Conservation (phyloP, 2,329 filamentous ascomycete genomes). For the Rhynchosporium agropyri region DNA sequence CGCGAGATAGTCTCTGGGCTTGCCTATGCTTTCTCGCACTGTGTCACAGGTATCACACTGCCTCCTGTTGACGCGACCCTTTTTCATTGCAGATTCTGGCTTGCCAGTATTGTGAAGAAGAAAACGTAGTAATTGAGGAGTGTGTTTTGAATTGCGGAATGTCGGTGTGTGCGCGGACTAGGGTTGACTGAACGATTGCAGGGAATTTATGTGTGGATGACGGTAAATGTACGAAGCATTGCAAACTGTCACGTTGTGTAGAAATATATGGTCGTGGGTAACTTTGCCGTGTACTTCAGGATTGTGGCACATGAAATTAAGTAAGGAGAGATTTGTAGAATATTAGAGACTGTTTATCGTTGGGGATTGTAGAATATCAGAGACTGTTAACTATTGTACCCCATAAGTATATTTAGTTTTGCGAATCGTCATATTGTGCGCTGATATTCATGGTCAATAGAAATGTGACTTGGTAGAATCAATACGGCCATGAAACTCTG, state of each 20-base stretch:
- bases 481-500: not conserved
- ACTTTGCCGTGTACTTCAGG: no score
- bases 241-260: no score
- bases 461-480: no score
- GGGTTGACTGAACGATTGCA: not conserved
- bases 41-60: no score
- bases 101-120: slow-evolving; percentile 61
- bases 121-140: slow-evolving; percentile 27
- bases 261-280: no score
- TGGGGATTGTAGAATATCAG: not conserved
- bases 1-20: no score
- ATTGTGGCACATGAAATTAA: no score
- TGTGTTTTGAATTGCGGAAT: not conserved
- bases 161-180: not conserved
- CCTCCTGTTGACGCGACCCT: slow-evolving; percentile 57
- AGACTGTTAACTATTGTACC: not conserved
- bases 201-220: not conserved
- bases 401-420: not conserved
- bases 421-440: not conserved
- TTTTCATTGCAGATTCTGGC: slow-evolving; percentile 60
- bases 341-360: not conserved
- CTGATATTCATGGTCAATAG: not conserved
- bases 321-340: no score
- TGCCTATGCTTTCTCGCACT: no score
- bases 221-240: no score